Base-by-base conservation (phyloP, 2,329 filamentous ascomycete species). In the Fusarium ambrosium region DNA sequence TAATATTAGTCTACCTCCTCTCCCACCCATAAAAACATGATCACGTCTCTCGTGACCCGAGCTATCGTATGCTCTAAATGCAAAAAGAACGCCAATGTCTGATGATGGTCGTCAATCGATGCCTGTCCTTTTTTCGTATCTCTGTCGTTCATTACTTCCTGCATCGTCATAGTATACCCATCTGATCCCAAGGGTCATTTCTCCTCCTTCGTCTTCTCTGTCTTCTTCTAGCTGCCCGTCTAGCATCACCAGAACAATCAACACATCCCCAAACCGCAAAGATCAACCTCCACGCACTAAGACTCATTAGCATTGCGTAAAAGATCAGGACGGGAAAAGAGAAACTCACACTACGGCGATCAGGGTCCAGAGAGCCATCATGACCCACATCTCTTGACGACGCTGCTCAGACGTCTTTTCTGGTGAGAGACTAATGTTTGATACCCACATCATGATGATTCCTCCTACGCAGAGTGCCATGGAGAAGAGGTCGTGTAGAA, bases 401-500 rank as follows among this genome's bases (percentile, higher is more conserved):
- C 27, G 70, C 27, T 72, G 53, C 8, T 70, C 71, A 24, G 63
- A 13, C 16, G 32, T 67, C 43, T 60, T 69, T 18, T 68, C 43
- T 18, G 62, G 29, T 9, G 51, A 39, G 22, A 79, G 20, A 43
- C 76, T 79, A n/a, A 79, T 74, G 61, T 77, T 80, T 7, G 80
- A 79, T 37, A 83, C 80, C 64, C 81, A 73, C 62, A 83, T 74
- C 67, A 83, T 77, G 29, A 83, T 78, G 27, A 83, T 75, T 32
- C 81, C 82, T 36, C 81, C 81, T n/a, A 83, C 70, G 36, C 77
- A 79, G 16, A 84, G 64, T 22, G 79, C 81, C 22, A 84, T 73
- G 9, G 80, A 71, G 48, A 83, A 80, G 45, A 82, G 68, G 60
- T 84, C 82, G 68, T 82, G 79, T 8, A 82, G 65, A 7, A 82